Conservation (phyloP, 2,329 filamentous ascomycete species). For the Ustilaginoidea virens region DNA sequence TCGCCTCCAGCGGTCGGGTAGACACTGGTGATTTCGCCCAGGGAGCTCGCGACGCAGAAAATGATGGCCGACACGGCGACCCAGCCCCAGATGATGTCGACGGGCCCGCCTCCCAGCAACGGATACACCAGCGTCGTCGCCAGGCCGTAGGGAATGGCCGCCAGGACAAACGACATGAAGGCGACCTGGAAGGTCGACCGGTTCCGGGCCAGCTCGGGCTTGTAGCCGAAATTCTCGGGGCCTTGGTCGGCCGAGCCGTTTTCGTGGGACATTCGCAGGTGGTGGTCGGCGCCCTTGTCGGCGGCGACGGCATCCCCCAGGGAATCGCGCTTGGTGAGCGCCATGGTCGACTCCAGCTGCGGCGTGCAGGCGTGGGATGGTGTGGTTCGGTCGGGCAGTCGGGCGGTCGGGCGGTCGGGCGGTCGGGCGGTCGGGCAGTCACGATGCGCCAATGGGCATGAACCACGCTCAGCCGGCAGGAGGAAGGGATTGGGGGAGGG, state of each 20-base stretch:
- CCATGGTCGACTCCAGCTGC: slow-evolving; percentile 4
- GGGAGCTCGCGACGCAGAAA: slow-evolving; percentile 52
- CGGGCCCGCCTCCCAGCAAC: slow-evolving; percentile 48
- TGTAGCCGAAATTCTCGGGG: slow-evolving; percentile 50
- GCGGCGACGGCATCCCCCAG: slow-evolving; percentile 7
- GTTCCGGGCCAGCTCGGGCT: slow-evolving; percentile 46
- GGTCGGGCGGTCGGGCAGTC: neutral
- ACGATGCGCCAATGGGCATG: too few species aligned
- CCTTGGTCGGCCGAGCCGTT: slow-evolving; percentile 41
- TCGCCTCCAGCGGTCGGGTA: slow-evolving; percentile 59
- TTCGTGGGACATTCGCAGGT: slow-evolving; percentile 10
- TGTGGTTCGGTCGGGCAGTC: neutral
- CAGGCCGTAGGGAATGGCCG: slow-evolving; percentile 59
- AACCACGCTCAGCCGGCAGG: too few species aligned
- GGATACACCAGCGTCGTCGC: slow-evolving; percentile 56
- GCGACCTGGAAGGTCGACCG: slow-evolving; percentile 54
- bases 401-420: neutral
- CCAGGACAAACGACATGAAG: slow-evolving; percentile 65
- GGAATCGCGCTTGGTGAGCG: slow-evolving; percentile 11
- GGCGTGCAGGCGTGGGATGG: neutral
- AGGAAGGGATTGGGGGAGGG: too few species aligned
- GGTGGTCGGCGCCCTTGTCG: slow-evolving; percentile 15
- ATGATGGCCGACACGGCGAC: slow-evolving; percentile 53
- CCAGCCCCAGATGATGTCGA: slow-evolving; percentile 62
- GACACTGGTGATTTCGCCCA: slow-evolving; percentile 61